Conservation (phyloP, 495 filamentous ascomycete species). For the Talaromyces adpressus region DNA sequence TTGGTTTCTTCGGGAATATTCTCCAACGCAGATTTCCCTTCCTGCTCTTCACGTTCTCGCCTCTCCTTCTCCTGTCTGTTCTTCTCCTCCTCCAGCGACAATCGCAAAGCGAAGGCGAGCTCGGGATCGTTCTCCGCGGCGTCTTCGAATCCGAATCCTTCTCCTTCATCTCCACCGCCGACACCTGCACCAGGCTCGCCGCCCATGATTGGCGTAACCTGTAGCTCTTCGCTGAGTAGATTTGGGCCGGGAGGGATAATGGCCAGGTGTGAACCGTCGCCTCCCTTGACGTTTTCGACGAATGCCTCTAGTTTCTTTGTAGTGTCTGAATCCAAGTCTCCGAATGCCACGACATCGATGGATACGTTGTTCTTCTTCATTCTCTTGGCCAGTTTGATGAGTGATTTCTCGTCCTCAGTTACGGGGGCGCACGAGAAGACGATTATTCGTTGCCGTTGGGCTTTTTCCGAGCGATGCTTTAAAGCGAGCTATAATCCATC, state of each 20-base stretch:
- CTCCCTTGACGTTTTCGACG: slow-evolving; percentile 82
- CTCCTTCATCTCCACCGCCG: slow-evolving; percentile 43
- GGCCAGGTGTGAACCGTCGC: slow-evolving; percentile 83
- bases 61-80: slow-evolving; percentile 80
- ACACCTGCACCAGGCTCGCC: slow-evolving; percentile 57
- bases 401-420: slow-evolving; percentile 75
- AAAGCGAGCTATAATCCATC: slow-evolving; percentile 69
- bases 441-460: slow-evolving; percentile 88
- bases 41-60: slow-evolving; percentile 65
- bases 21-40: slow-evolving; percentile 63
- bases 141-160: slow-evolving; percentile 54
- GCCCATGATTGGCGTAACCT: slow-evolving; percentile 82
- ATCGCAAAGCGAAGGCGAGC: slow-evolving; percentile 86
- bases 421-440: slow-evolving; percentile 93
- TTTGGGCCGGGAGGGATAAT: slow-evolving; percentile 87
- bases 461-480: slow-evolving; percentile 96
- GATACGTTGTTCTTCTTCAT: slow-evolving; percentile 96
- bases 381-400: slow-evolving; percentile 87
- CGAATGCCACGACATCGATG: slow-evolving; percentile 91
- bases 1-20: slow-evolving; percentile 79
- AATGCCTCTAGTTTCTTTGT: slow-evolving; percentile 90
- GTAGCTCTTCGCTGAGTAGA: slow-evolving; percentile 84
- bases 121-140: slow-evolving; percentile 75
- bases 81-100: slow-evolving; percentile 98
- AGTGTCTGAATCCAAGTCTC: slow-evolving; percentile 83